Evolutionary conservation across 257 asterid species (phyloP).

Genomic region (Phtheirospermum japonicum): DNA sequence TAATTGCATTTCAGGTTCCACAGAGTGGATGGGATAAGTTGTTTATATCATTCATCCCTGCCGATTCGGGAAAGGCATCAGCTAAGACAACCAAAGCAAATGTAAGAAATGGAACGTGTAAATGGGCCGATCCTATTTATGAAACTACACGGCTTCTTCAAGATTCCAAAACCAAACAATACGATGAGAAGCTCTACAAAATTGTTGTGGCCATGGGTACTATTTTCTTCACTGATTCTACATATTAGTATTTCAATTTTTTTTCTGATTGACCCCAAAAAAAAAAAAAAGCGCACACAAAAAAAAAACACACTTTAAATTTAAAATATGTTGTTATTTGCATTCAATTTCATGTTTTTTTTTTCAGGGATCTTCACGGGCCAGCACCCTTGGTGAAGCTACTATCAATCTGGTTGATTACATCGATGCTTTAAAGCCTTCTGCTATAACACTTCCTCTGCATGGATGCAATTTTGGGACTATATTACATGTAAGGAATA

Average conservation of each 20-base stretch:
- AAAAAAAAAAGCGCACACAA: too few relatives aligned
- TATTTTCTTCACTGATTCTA: constrained; percentile 25
- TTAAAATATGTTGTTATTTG: too few relatives aligned
- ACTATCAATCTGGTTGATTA: constrained; percentile 86
- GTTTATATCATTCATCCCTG: constrained; percentile 74
- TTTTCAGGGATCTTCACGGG: constrained; percentile 89
- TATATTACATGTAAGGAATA: constrained; percentile 68
- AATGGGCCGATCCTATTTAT: constrained; percentile 98
- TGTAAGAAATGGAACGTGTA: constrained; percentile 91
- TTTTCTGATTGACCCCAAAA: neutral
- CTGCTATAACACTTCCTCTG: constrained; percentile 69
- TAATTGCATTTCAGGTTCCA: constrained; percentile 67
- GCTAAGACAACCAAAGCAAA: constrained; percentile 93
- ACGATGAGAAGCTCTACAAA: constrained; percentile 91
- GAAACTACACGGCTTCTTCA: constrained; percentile 96
- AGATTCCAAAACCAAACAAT: constrained; percentile 78
- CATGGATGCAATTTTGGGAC: constrained; percentile 82
- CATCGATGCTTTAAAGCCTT: constrained; percentile 84
- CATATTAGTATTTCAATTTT: neutral
- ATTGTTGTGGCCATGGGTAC: constrained; percentile 94
- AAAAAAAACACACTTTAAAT: too few relatives aligned
- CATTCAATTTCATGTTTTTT: neutral
- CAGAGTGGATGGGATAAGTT: constrained; percentile 97
- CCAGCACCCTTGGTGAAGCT: constrained; percentile 91
- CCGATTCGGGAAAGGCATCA: constrained; percentile 79